phyloP scores from a whole-genome alignment of 257 asterid genomes.

The Primulina tabacum region DNA sequence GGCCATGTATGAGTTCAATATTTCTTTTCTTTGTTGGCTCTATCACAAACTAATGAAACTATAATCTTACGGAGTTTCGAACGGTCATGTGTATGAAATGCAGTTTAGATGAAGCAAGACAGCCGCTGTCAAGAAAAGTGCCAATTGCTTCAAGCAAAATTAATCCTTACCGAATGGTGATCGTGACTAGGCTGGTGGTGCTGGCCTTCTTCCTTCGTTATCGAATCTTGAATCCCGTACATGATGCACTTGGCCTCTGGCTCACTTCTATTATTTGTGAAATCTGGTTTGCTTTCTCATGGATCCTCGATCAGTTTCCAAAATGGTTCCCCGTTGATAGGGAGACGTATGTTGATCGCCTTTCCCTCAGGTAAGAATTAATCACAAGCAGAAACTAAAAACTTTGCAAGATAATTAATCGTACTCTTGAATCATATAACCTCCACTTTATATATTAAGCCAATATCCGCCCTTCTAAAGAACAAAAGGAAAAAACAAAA shows the following conservation, averaged over 20 bases:
- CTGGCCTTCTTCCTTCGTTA: slow-evolving; percentile 84
- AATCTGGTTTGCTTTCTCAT: slow-evolving; percentile 94
- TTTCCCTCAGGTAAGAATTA: slow-evolving; percentile 64
- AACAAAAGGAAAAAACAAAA: neutral
- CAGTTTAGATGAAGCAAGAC: slow-evolving; percentile 93
- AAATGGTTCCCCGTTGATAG: slow-evolving; percentile 94
- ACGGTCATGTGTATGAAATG: slow-evolving; percentile 29
- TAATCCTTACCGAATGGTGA: slow-evolving; percentile 95
- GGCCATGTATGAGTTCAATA: slow-evolving; percentile 51
- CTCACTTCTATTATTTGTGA: slow-evolving; percentile 92
- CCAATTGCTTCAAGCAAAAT: slow-evolving; percentile 92
- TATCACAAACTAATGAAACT: neutral
- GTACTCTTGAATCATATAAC: neutral
- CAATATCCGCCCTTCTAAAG: neutral
- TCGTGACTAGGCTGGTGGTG: slow-evolving; percentile 74
- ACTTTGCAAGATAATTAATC: neutral
- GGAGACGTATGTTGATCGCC: slow-evolving; percentile 95
- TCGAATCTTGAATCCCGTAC: slow-evolving; percentile 84
- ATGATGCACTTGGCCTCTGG: slow-evolving; percentile 94
- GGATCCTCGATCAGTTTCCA: slow-evolving; percentile 99
- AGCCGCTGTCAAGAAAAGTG: slow-evolving; percentile 89
- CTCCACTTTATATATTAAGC: neutral
- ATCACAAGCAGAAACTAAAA: neutral
- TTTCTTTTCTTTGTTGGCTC: neutral
- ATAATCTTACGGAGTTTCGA: neutral